Conservation (phyloP, 257 asterid species). For the Przewalskia tangutica region DNA sequence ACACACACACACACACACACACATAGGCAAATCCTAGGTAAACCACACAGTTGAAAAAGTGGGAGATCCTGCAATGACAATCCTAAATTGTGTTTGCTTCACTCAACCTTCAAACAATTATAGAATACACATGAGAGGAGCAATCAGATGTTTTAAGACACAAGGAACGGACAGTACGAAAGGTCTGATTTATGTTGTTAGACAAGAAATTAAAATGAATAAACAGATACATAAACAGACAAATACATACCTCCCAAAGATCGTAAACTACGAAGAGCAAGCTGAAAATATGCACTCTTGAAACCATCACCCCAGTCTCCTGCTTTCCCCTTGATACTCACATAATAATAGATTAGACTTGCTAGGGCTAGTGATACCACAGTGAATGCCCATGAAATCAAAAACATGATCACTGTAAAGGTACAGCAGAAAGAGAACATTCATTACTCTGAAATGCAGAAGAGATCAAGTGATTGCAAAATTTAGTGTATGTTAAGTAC, state of each 20-base stretch:
- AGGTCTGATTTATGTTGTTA: neutral
- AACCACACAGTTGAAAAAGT: neutral
- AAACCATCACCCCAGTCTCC: slow-evolving; percentile 99
- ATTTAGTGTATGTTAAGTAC: neutral
- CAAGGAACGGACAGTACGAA: neutral
- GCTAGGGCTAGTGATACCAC: slow-evolving; percentile 92
- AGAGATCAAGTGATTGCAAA: neutral
- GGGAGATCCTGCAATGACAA: neutral
- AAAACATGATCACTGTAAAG: slow-evolving; percentile 87
- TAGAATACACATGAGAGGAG: neutral
- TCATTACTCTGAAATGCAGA: slow-evolving; percentile 3
- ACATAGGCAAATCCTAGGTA: neutral
- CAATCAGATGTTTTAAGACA: neutral
- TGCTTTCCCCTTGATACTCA: slow-evolving; percentile 95
- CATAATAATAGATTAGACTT: slow-evolving; percentile 86
- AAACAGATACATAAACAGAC: neutral
- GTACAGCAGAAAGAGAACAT: slow-evolving; percentile 7
- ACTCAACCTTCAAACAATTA: neutral
- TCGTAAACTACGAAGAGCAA: slow-evolving; percentile 96
- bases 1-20: no score
- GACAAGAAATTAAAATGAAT: neutral
- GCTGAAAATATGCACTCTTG: slow-evolving; percentile 99
- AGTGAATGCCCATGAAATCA: slow-evolving; percentile 93
- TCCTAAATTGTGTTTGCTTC: neutral
- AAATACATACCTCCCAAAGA: slow-evolving; percentile 81